phyloP scores from a whole-genome alignment of 306 rosid genomes.

The Castanopsis chinensis region DNA sequence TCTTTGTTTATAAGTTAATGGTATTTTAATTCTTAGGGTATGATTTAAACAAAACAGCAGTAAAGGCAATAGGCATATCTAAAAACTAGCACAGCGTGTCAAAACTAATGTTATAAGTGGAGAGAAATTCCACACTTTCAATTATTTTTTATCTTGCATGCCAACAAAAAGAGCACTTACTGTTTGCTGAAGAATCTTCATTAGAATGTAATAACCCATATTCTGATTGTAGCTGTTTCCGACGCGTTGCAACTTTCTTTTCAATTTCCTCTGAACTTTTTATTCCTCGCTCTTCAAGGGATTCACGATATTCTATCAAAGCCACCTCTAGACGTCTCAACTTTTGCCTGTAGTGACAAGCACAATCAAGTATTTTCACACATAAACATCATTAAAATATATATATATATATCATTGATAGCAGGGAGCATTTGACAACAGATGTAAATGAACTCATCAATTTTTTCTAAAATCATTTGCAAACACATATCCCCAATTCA shows the following conservation, averaged over 20 bases:
- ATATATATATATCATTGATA: neutral
- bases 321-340: conserved; percentile 90
- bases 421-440: conserved; percentile 16
- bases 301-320: conserved; percentile 92
- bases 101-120: neutral
- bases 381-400: neutral
- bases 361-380: neutral
- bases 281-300: conserved; percentile 86
- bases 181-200: conserved; percentile 64
- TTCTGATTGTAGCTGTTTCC: conserved; percentile 71
- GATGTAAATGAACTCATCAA: neutral
- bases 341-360: conserved; percentile 68
- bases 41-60: neutral
- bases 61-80: neutral
- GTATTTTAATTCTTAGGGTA: neutral
- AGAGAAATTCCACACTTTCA: neutral
- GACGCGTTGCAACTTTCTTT: conserved; percentile 56
- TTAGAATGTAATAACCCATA: conserved; percentile 75
- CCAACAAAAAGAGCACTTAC: conserved; percentile 48
- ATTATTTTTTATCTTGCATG: neutral
- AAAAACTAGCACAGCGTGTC: neutral
- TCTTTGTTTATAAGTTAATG: no score
- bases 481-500: neutral
- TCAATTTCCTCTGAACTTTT: conserved; percentile 80
- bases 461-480: neutral